Conservation (phyloP, 2,329 filamentous ascomycete species). For the Trichoderma aggressivum region DNA sequence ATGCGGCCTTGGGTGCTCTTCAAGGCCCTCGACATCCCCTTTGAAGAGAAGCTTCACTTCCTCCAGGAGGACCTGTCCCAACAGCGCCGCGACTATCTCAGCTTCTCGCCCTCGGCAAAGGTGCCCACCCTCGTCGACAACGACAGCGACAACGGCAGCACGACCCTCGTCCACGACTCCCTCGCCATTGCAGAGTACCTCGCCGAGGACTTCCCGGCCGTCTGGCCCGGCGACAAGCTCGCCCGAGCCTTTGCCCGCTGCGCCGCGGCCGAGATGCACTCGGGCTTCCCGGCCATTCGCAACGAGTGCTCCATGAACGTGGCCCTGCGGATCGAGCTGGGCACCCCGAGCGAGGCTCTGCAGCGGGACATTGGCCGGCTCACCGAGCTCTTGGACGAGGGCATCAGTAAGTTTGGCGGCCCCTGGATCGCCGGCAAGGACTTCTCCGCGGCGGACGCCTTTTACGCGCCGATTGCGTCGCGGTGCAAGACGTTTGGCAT, state of each 20-base stretch:
- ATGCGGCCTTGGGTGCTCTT: conserved; percentile 46
- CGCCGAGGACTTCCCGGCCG: conserved; percentile 40
- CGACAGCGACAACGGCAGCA: conserved; percentile 25
- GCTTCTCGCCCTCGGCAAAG: conserved; percentile 41
- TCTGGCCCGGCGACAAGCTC: conserved; percentile 40
- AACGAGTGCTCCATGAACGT: conserved; percentile 44
- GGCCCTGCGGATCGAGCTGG: conserved; percentile 36
- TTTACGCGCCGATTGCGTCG: conserved; percentile 42
- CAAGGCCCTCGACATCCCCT: conserved; percentile 41
- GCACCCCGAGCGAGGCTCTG: conserved; percentile 28
- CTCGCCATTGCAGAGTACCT: conserved; percentile 48
- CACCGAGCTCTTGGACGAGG: conserved; percentile 37
- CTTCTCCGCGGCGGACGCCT: conserved; percentile 41
- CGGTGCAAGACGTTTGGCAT: conserved; percentile 38
- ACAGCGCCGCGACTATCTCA: conserved; percentile 34
- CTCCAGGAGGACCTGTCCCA: conserved; percentile 28
- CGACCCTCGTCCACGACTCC: conserved; percentile 43
- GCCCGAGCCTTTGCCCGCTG: conserved; percentile 43
- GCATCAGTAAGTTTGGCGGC: conserved; percentile 38
- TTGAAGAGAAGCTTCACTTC: conserved; percentile 38
- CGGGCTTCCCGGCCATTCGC: conserved; percentile 40
- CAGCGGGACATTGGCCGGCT: conserved; percentile 37
- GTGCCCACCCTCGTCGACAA: conserved; percentile 41
- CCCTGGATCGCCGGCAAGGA: conserved; percentile 39
- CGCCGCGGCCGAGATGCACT: conserved; percentile 47